These are phyloP conservation scores for Ceratonia siliqua DNA, from an alignment of 306 rosid genomes.

Conservation along the genomic window DNA sequence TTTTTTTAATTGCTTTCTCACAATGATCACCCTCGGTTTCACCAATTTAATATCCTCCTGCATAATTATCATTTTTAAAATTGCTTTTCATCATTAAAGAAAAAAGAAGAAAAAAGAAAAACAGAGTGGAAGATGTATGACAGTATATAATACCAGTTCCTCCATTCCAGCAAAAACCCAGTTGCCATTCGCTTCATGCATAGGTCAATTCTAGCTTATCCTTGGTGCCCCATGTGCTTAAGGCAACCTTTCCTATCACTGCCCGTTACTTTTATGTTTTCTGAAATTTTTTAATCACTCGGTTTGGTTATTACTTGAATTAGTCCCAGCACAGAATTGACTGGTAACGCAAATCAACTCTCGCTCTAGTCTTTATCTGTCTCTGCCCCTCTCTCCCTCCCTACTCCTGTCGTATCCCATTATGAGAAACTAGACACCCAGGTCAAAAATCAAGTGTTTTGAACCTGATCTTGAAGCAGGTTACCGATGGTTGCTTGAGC, in stretches of 20 bases:
- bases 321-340: slow-evolving; percentile 31
- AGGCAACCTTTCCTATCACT: slow-evolving; percentile 38
- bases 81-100: not conserved
- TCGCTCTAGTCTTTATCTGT: not conserved
- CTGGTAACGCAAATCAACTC: slow-evolving; percentile 37
- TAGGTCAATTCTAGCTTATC: slow-evolving; percentile 32
- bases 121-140: not conserved
- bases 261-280: slow-evolving; percentile 30
- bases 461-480: slow-evolving; percentile 38
- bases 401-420: slow-evolving; percentile 16
- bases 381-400: not conserved
- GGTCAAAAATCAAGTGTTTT: slow-evolving; percentile 37
- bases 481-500: slow-evolving; percentile 24
- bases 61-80: slow-evolving; percentile 31
- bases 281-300: slow-evolving; percentile 20
- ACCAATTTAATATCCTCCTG: slow-evolving; percentile 20
- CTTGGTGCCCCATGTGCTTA: slow-evolving; percentile 46
- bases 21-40: slow-evolving; percentile 27
- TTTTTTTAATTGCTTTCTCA: not conserved
- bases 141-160: slow-evolving; percentile 33
- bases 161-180: slow-evolving; percentile 49
- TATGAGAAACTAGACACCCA: slow-evolving; percentile 15
- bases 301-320: slow-evolving; percentile 31
- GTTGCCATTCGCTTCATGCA: slow-evolving; percentile 32
- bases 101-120: not conserved